Base-by-base conservation (phyloP, 129 eudicot species). In the Kitagawia praeruptora region DNA sequence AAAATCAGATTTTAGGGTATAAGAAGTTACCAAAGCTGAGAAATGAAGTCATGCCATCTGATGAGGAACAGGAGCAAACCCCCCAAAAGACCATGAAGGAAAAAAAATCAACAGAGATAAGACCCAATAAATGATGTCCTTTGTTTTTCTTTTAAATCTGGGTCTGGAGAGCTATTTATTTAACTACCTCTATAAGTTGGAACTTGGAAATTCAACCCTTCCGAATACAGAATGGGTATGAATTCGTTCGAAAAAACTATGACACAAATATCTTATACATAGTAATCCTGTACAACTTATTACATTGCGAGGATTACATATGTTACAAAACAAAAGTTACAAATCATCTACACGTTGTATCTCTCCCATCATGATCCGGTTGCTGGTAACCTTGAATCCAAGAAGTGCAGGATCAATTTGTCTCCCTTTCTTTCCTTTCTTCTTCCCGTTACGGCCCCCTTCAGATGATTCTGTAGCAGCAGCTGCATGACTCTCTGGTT, bases 401-500 rank as follows among this genome's bases (percentile, higher is more conserved):
- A 81, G 84, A 67, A 81, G 84, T 7, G 84, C 84, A 16, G 84
- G 84, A 63, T 81, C 84, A 16, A 81, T 81, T 81, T 81, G 84
- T 19, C 80, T 69, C 42, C 84, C 84, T 61, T 81, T 76, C 81
- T 93, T 93, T 14, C 97, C 98, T 76, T 91, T 93, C 90, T 93
- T 93, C 69, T 91, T 93, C 80, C 86, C 90, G 51, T 79, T 78
- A 79, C 81, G 79, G 4, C 83, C 70, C 70, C 70, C 81, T 70
- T 84, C 92, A 7, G 79, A 27, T 54, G 80, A 21, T 34, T 85
- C 98, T 74, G 85, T 56, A 77, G 79, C 76, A 39, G 73, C 74
- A 6, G 66, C 70, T 16, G 85, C 66, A 42, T 79, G 74, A 66
- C 54, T 72, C 1, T 86, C 92, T 3, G 77, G 77, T 4, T 81